Evolutionary conservation across 768 basidiomycete genomes (phyloP).

Genomic region (Dentipellis fragilis): DNA sequence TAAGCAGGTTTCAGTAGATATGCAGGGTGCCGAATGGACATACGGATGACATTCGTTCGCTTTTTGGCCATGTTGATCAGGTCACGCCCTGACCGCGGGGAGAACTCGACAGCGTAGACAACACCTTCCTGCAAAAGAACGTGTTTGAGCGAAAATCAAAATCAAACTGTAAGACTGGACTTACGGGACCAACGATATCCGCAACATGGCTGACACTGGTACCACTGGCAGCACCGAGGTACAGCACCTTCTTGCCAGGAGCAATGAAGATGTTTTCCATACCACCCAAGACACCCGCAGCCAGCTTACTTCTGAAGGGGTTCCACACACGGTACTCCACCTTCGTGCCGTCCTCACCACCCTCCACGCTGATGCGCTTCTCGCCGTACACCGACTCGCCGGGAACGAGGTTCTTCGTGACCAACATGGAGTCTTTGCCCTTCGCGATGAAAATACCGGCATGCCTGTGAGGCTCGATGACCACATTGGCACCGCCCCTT

Average conservation of each 20-base stretch:
- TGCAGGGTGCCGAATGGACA: constrained; percentile 19
- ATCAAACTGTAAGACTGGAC: constrained; percentile 18
- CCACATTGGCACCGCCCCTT: constrained; percentile 76
- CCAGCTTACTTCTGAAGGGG: constrained; percentile 94
- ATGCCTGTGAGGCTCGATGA: constrained; percentile 93
- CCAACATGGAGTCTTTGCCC: constrained; percentile 93
- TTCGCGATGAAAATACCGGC: constrained; percentile 93
- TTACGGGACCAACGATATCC: constrained; percentile 92
- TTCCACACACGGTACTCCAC: constrained; percentile 99
- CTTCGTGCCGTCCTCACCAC: constrained; percentile 70
- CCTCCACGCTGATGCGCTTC: constrained; percentile 87
- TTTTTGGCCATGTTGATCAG: constrained; percentile 99
- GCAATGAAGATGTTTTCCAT: constrained; percentile 87
- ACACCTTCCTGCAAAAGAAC: constrained; percentile 62
- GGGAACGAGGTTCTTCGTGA: constrained; percentile 96
- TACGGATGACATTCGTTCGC: constrained; percentile 97
- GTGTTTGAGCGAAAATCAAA: constrained; percentile 10
- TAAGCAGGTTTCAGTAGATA: not conserved
- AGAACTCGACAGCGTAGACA: constrained; percentile 99
- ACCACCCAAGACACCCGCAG: constrained; percentile 93
- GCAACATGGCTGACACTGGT: constrained; percentile 98
- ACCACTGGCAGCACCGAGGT: constrained; percentile 95
- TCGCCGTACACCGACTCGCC: constrained; percentile 98
- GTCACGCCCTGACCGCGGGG: constrained; percentile 91
- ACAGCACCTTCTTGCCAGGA: constrained; percentile 93